Conservation (phyloP, 2,329 filamentous ascomycete species). For the Thelonectria olida region DNA sequence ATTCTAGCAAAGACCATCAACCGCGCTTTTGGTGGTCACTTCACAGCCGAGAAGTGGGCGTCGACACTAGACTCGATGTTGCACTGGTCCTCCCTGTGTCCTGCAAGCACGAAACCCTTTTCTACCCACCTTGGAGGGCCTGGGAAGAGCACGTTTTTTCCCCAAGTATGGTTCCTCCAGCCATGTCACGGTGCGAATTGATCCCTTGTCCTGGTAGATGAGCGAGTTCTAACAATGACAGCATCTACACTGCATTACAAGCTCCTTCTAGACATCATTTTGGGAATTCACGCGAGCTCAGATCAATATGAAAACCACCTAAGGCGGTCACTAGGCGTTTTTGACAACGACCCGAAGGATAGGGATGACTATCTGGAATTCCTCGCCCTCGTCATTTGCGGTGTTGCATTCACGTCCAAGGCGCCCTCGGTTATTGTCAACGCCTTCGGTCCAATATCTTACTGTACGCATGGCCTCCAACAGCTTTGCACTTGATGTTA, state of each 20-base stretch:
- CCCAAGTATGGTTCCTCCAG: slow-evolving; percentile 50
- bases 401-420: slow-evolving; percentile 55
- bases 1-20: slow-evolving; percentile 57
- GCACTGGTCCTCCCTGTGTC: slow-evolving; percentile 45
- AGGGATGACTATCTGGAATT: slow-evolving; percentile 42
- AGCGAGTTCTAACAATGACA: slow-evolving; percentile 27
- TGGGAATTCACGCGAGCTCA: slow-evolving; percentile 32
- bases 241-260: slow-evolving; percentile 55
- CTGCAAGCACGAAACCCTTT: slow-evolving; percentile 45
- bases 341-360: background rate
- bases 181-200: slow-evolving; percentile 52
- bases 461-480: slow-evolving; percentile 46
- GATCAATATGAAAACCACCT: slow-evolving; percentile 19
- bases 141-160: slow-evolving; percentile 37
- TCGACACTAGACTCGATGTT: slow-evolving; percentile 33
- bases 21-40: slow-evolving; percentile 38
- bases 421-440: slow-evolving; percentile 56
- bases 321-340: background rate
- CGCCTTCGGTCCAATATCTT: slow-evolving; percentile 58
- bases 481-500: no score
- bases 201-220: accelerated
- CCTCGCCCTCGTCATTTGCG: slow-evolving; percentile 51
- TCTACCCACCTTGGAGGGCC: slow-evolving; percentile 16
- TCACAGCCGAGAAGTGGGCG: slow-evolving; percentile 31
- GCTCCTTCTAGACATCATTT: slow-evolving; percentile 47